Evolutionary conservation across 345 rosid species (phyloP).

Genomic region (Bretschneidera sinensis): DNA sequence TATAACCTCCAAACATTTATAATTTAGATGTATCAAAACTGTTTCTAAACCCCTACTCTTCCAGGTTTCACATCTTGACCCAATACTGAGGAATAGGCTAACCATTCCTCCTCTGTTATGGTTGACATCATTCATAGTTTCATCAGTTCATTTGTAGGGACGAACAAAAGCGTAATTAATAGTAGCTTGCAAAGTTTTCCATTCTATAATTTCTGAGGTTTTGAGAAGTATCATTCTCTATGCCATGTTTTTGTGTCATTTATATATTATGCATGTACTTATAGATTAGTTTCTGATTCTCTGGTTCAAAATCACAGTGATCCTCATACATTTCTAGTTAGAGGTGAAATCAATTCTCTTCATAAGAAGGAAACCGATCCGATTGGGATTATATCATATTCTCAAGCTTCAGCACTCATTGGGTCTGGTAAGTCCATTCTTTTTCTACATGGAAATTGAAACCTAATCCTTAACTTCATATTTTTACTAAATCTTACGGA

Average conservation of each 20-base stretch:
- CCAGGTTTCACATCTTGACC: slow-evolving; percentile 7
- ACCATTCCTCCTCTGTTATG: slow-evolving; percentile 9
- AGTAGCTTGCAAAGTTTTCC: not conserved
- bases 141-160: not conserved
- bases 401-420: slow-evolving; percentile 11
- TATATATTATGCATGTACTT: slow-evolving; percentile 1
- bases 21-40: too few species aligned
- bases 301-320: slow-evolving; percentile 6
- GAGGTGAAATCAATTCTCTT: slow-evolving; percentile 4
- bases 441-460: not conserved
- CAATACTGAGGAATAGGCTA: slow-evolving; percentile 4
- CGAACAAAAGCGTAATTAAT: not conserved
- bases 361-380: slow-evolving; percentile 2
- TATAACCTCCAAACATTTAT: too few species aligned
- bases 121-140: slow-evolving; percentile 2
- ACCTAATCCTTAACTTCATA: not conserved
- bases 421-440: slow-evolving; percentile 10
- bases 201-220: too few species aligned
- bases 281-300: not conserved
- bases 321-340: slow-evolving; percentile 7
- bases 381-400: not conserved
- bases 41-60: slow-evolving; percentile 5
- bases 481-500: not conserved
- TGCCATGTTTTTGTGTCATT: too few species aligned
- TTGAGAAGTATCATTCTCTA: too few species aligned